Evolutionary conservation across 1,284 basidiomycete species (phyloP), one percentile per base, ranked within the genome.

Genomic region (Puccinia hordei): DNA sequence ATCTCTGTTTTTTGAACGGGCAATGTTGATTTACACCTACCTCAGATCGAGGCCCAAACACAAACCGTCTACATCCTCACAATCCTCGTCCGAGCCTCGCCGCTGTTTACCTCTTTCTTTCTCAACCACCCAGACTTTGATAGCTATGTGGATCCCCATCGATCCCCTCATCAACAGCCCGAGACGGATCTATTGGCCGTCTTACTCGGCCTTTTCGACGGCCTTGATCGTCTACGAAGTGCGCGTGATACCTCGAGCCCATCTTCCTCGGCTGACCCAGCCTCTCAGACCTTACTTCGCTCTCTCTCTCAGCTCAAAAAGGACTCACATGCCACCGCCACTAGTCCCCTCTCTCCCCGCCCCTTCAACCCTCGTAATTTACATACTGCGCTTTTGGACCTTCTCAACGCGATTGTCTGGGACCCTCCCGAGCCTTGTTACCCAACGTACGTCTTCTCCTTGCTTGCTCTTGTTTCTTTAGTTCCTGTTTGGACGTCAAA

Each of bases 401-500:
- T 76, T 8, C 22, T 76, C 30, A 44, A 51, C 5, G n/a, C 51
- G n/a, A 12, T 76, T 22, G 38, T 68, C 38, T 76, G 74, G 74
- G 74, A 66, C 35, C 74, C 74, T 35, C 49, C 74, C 38, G 74
- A 76, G 46, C 61, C 61, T n/a, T 66, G 74, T 55, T 46, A 76
- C n/a, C 33, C 30, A 5, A 57, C 13, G 71, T 73, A 73, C 30
- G 71, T 73, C 17, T 53, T 6, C 30, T 24, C 30, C 57, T 59
- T 33, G 9, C 57, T 33, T 33, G 9, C n/a, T 59, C n/a, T 59
- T n/a, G 3, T 27, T 59, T 33, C 22, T 24, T 15, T 15, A n/a
- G 22, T 33, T 27, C 10, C 22, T 27, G 9, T 59, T 49, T 49
- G 10, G 10, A 15, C 17, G 46, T 61, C 22, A 12, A 61, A 61